Conservation (phyloP, 1,284 basidiomycete genomes). For the Pyrrhoderma lamaoense region DNA sequence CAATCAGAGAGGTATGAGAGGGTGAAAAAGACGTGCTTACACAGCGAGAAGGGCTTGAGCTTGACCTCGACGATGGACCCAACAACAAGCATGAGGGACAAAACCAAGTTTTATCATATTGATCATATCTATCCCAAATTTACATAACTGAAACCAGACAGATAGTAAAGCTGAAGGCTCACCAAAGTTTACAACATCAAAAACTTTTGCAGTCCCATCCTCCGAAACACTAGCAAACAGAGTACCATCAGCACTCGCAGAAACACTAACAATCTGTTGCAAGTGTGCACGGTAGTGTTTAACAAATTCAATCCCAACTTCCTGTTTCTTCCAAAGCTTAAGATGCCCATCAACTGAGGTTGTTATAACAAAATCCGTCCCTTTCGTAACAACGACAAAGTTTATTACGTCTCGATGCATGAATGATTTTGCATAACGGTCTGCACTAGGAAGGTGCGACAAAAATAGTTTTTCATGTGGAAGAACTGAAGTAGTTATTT, state of each 20-base stretch:
- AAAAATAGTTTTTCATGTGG: slow-evolving; percentile 82
- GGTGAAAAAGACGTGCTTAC: slow-evolving; percentile 36
- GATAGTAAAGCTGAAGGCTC: slow-evolving; percentile 22
- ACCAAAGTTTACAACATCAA: slow-evolving; percentile 98
- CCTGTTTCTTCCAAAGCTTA: slow-evolving; percentile 99
- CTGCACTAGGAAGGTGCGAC: slow-evolving; percentile 84
- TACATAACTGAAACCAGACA: not conserved
- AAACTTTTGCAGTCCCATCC: slow-evolving; percentile 85
- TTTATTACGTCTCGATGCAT: slow-evolving; percentile 96
- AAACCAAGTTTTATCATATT: slow-evolving; percentile 92
- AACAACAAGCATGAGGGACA: slow-evolving; percentile 81
- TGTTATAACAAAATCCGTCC: slow-evolving; percentile 87
- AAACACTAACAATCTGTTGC: slow-evolving; percentile 70
- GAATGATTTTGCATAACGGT: slow-evolving; percentile 95
- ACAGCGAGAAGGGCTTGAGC: slow-evolving; percentile 86
- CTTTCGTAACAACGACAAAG: slow-evolving; percentile 83
- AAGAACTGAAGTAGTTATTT: slow-evolving; percentile 38
- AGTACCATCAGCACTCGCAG: slow-evolving; percentile 88
- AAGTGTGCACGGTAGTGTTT: slow-evolving; percentile 93
- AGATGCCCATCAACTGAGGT: slow-evolving; percentile 93
- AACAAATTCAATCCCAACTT: slow-evolving; percentile 85
- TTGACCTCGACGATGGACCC: slow-evolving; percentile 87
- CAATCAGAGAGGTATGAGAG: slow-evolving; percentile 14
- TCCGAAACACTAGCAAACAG: slow-evolving; percentile 86
- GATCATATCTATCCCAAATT: slow-evolving; percentile 77